Conservation (phyloP, 331 rosid genomes). For the Pyracantha coccinea region DNA sequence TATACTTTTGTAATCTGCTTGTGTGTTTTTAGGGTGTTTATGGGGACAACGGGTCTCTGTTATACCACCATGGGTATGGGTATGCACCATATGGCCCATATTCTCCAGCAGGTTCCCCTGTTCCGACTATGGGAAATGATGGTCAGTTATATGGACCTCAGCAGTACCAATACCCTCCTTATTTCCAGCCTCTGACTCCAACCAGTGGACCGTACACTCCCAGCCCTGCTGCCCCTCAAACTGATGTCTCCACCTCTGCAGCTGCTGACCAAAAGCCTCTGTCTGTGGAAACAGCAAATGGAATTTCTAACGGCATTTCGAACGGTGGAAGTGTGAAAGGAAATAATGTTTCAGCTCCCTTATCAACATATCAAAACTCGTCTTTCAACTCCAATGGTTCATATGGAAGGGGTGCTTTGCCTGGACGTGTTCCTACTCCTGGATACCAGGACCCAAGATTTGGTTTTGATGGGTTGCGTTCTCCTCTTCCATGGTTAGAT, state of each 20-base stretch:
- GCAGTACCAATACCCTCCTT: slow-evolving; percentile 93
- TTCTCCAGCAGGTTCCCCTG: slow-evolving; percentile 92
- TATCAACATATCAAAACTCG: slow-evolving; percentile 30
- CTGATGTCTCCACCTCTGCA: slow-evolving; percentile 55
- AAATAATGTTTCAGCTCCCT: slow-evolving; percentile 33
- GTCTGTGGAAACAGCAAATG: slow-evolving; percentile 54
- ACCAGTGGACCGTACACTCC: slow-evolving; percentile 69
- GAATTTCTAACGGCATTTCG: slow-evolving; percentile 44
- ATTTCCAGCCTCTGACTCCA: slow-evolving; percentile 80
- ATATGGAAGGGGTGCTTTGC: slow-evolving; percentile 38
- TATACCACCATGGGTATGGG: slow-evolving; percentile 88
- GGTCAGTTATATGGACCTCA: slow-evolving; percentile 97
- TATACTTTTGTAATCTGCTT: not conserved
- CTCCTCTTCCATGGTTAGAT: slow-evolving; percentile 62
- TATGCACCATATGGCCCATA: slow-evolving; percentile 77
- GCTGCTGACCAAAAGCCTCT: slow-evolving; percentile 69
- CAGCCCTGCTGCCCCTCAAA: slow-evolving; percentile 51
- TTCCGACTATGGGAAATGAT: slow-evolving; percentile 88
- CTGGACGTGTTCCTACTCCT: slow-evolving; percentile 53
- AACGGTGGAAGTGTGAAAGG: slow-evolving; percentile 55
- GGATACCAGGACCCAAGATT: slow-evolving; percentile 71
- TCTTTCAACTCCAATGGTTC: slow-evolving; percentile 38
- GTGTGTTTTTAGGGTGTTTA: slow-evolving; percentile 57
- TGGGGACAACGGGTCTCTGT: slow-evolving; percentile 84
- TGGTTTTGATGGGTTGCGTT: slow-evolving; percentile 44